phyloP scores from a whole-genome alignment of 306 rosid genomes.

The Carpinus fangiana region DNA sequence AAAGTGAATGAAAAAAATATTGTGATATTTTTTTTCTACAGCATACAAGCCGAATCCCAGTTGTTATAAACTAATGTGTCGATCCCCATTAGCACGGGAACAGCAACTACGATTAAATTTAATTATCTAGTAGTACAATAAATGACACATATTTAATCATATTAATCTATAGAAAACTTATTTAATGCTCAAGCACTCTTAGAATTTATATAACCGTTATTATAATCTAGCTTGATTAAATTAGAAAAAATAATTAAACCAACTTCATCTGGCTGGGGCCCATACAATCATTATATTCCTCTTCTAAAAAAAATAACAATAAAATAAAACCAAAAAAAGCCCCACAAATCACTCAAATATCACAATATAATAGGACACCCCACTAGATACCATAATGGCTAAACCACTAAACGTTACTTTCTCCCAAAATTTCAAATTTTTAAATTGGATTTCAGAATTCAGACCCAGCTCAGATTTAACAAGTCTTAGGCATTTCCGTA shows the following conservation, averaged over 20 bases:
- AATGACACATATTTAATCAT: too few species aligned
- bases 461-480: slow-evolving; percentile 28
- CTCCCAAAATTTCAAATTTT: slow-evolving; percentile 42
- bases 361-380: neutral
- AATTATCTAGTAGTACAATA: too few species aligned
- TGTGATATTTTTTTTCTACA: too few species aligned
- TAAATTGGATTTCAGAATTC: neutral
- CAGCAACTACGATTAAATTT: too few species aligned
- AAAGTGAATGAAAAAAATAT: too few species aligned
- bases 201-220: neutral
- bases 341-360: slow-evolving; percentile 36
- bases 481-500: slow-evolving; percentile 31
- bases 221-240: slow-evolving; percentile 11
- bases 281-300: slow-evolving; percentile 16
- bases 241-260: slow-evolving; percentile 10
- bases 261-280: slow-evolving; percentile 21
- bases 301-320: neutral
- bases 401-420: slow-evolving; percentile 44
- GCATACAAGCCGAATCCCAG: too few species aligned
- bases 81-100: too few species aligned
- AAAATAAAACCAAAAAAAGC: slow-evolving; percentile 14
- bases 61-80: too few species aligned
- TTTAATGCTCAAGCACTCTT: too few species aligned
- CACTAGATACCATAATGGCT: slow-evolving; percentile 38
- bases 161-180: too few species aligned